Base-by-base conservation (phyloP, 306 rosid species). In the Dalbergia cultrata region DNA sequence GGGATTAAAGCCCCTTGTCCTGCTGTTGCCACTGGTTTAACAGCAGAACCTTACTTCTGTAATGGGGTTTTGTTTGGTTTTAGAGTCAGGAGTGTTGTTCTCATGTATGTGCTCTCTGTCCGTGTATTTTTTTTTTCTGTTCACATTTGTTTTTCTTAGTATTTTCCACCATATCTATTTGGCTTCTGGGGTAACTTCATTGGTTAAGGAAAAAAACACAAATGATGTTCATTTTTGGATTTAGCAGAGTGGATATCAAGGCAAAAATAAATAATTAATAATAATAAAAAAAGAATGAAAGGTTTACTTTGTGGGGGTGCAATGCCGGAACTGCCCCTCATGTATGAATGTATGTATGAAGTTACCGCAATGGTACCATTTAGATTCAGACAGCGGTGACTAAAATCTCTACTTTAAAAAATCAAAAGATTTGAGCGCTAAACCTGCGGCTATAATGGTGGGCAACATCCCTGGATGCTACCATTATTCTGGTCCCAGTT, bases 1-100 rank as follows among this genome's bases (percentile, higher is more conserved):
- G 84, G 65, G 85, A 85, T 68, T 75, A 54, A 74, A 80, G 85
- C 90, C 85, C 83, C 41, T 19, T 19, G 60, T 70, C 7, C 57
- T 4, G 18, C 16, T 49, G 54, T 5, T 49, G 12, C 54, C 80
- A 73, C 37, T 34, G 57, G 60, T 76, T 9, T 53, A 19, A 77
- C 81, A 87, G 80, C 81, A 84, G 74, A 10, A 77, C 41, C 73
- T 77, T 53, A 79, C 59, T 72, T 67, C 82, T 16, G 74, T 39
- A 22, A 61, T 65, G 54, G 68, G 58, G 26, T 18, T 81, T 43
- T 43, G 37, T 67, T 16, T 67, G 34, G 63, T 31, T 16, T 6
- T 9, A 2, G 21, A 57, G 26, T 74, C 44, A 8, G 9, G 31
- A 18, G 17, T 49, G 54, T 56, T 50, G 17, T 78, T 44, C 77